phyloP scores from a whole-genome alignment of 2,329 filamentous ascomycete genomes.

The Aspergillus tamarii region DNA sequence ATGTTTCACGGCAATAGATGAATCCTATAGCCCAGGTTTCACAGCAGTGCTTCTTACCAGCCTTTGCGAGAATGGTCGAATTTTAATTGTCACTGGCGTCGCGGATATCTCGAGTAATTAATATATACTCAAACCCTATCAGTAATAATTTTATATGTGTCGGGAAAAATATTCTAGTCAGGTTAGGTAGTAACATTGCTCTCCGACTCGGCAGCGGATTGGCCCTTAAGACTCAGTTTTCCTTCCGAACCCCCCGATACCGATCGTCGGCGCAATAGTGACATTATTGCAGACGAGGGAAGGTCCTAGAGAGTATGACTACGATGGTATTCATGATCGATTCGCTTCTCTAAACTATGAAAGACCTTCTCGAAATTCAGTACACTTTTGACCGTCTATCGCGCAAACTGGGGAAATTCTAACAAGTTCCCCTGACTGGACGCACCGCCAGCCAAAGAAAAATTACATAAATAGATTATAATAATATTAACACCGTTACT shows the following conservation, averaged over 20 bases:
- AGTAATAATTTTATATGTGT: background rate
- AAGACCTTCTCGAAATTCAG: background rate
- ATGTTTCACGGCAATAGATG: background rate
- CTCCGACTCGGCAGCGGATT: background rate
- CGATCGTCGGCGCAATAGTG: background rate
- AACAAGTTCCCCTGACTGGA: background rate
- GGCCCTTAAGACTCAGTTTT: background rate
- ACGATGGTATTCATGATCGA: background rate
- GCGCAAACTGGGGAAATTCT: conserved; percentile 6
- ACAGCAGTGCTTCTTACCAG: background rate
- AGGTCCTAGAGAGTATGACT: background rate
- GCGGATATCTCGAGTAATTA: background rate
- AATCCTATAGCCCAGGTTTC: background rate
- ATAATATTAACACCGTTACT: background rate
- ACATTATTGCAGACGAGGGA: background rate
- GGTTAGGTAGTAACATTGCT: background rate
- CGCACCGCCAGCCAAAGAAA: background rate
- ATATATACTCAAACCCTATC: background rate
- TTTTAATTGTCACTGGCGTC: conserved; percentile 6
- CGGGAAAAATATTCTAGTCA: background rate
- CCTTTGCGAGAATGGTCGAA: conserved; percentile 5
- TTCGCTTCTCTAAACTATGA: background rate
- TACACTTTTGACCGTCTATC: conserved; percentile 13
- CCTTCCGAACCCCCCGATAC: background rate
- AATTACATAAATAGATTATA: background rate